Conservation (phyloP, 495 filamentous ascomycete species). For the Podospora bellae-mahoneyi region DNA sequence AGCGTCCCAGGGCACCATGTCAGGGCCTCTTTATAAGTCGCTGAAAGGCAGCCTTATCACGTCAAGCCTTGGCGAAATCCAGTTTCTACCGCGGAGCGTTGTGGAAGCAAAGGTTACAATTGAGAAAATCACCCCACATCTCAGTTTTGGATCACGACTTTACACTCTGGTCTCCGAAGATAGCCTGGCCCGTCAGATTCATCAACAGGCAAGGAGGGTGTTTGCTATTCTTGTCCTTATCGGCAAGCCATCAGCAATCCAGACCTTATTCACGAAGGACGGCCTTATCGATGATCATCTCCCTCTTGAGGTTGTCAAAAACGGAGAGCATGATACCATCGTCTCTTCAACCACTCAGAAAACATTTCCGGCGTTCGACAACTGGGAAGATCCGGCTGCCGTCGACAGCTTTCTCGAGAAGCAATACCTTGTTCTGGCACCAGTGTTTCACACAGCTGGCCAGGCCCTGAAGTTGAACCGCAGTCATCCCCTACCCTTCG, state of each 20-base stretch:
- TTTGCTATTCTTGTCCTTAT: conserved; percentile 15
- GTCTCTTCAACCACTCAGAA: not conserved
- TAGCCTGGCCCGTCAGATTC: not conserved
- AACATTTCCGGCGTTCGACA: not conserved
- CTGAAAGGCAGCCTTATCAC: not conserved
- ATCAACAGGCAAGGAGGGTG: conserved; percentile 9
- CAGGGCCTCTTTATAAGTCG: not conserved
- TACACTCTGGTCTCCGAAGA: not conserved
- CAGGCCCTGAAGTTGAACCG: conserved; percentile 2
- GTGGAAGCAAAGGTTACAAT: not conserved
- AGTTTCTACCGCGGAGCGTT: not conserved
- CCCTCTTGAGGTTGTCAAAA: not conserved
- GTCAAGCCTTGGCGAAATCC: not conserved
- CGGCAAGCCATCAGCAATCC: conserved; percentile 1
- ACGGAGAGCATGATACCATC: not conserved
- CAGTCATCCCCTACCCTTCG: conserved; percentile 8
- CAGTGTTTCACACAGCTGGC: conserved; percentile 3
- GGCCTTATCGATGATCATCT: conserved; percentile 15
- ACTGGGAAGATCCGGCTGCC: conserved; percentile 1
- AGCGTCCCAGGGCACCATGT: not conserved
- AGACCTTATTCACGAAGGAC: conserved; percentile 6
- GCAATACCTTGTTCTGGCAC: conserved; percentile 14
- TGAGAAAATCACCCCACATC: not conserved
- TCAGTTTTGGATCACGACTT: not conserved
- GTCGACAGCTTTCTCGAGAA: conserved; percentile 10